These are phyloP conservation scores for Epichloe glyceriae DNA, from an alignment of 2,329 filamentous ascomycete genomes.

Conservation along the genomic window DNA sequence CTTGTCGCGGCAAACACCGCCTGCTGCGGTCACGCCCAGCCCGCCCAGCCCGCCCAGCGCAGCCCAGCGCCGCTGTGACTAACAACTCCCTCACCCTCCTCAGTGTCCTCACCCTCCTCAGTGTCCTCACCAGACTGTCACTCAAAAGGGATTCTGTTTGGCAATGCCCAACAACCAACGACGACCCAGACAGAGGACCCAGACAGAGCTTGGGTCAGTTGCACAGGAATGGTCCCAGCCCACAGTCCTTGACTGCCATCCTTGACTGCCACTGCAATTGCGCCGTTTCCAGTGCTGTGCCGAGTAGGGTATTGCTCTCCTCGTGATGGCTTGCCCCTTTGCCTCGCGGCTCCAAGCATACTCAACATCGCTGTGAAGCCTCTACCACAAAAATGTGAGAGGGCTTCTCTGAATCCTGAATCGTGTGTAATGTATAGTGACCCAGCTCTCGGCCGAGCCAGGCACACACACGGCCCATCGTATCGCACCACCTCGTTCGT, in stretches of 20 bases:
- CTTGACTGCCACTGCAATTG: neutral
- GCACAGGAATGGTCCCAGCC: neutral
- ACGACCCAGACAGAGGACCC: neutral
- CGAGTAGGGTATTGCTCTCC: no score
- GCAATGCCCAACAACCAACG: neutral
- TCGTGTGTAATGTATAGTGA: no score
- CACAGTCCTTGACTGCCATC: neutral
- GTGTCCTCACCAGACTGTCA: no score
- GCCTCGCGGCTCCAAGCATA: no score
- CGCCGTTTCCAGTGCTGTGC: neutral
- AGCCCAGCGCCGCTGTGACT: neutral
- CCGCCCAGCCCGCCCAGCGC: slow-evolving; percentile 6
- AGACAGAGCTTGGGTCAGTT: neutral
- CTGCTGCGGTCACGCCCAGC: slow-evolving; percentile 12
- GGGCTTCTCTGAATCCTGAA: no score
- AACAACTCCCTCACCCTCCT: neutral
- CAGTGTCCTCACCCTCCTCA: no score
- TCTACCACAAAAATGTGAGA: no score
- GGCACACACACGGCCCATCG: neutral
- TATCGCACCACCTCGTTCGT: no score
- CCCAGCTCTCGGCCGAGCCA: neutral
- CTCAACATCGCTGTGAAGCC: no score
- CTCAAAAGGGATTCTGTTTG: neutral
- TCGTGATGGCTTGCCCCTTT: no score
- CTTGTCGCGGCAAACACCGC: slow-evolving; percentile 11